Base-by-base conservation (phyloP, 23 red algal species). In the Gracilaria caudata region DNA sequence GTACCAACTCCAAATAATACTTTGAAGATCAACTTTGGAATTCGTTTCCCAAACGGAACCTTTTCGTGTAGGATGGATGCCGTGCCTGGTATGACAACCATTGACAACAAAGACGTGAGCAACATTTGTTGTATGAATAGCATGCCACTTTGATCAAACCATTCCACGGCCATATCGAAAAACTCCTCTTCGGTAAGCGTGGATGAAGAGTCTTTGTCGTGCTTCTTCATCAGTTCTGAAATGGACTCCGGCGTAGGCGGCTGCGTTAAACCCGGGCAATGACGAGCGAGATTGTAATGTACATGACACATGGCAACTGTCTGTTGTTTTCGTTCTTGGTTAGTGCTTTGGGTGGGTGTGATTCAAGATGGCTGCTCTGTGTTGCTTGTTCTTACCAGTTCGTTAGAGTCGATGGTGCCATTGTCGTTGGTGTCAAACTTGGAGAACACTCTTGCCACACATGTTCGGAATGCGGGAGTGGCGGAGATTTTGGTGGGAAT, bases 1-100 rank as follows among this genome's bases (percentile, higher is more conserved):
- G 17, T 82, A 82, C 79, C 79, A 11, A 87, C 46, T 14, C 83
- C 83, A 32, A 87, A 87, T 16, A 75, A 29, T 13, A 87, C 83
- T 34, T 87, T 87, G 53, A 87, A 87, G 17, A 87, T 16, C 17
- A 55, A n/a, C 37, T 53, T 60, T 3, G 83, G 83, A 51, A 87
- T 20, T 6, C 24, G 32, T 10, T 68, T 45, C 34, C 33, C 51
- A 33, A 73, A n/a, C 13, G 83, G 83, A 13, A 77, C 0, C 41
- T 75, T 65, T 4, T 56, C 49, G 33, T 78, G 68, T 26, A 87
- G 3, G 21, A 64, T 5, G 19, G 39, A 16, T 34, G 68, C 71
- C 24, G 63, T 7, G 23, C 36, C 68, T 19, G 83, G 83, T 3
- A 87, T 13, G 16, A 77, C 39, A 5, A 87, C 65, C 83, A 87